These are phyloP conservation scores for Podaxis mareebaensis DNA, from an alignment of 768 basidiomycete genomes.

Conservation along the genomic window DNA sequence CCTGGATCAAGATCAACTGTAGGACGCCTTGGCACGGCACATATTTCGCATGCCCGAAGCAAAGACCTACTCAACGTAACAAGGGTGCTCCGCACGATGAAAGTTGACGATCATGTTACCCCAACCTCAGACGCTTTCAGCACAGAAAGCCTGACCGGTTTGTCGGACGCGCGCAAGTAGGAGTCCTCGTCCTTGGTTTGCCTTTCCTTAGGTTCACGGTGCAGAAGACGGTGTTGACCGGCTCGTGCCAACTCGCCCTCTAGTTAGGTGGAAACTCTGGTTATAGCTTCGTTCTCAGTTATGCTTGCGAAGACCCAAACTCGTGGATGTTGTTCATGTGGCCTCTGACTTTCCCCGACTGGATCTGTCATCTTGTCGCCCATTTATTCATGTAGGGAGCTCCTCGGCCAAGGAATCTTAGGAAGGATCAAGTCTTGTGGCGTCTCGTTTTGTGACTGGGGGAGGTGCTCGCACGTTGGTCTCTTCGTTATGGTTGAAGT, in stretches of 20 bases:
- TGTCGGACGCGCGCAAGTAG: neutral
- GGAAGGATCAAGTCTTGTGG: neutral
- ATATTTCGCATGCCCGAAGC: neutral
- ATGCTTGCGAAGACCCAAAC: slow-evolving; percentile 14
- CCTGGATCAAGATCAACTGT: neutral
- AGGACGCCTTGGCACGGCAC: slow-evolving; percentile 16
- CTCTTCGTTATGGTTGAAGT: slow-evolving; percentile 17
- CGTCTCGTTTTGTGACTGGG: neutral
- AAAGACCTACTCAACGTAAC: neutral
- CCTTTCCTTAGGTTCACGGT: slow-evolving; percentile 8
- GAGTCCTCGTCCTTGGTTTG: slow-evolving; percentile 5
- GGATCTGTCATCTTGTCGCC: neutral
- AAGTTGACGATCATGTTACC: slow-evolving; percentile 8
- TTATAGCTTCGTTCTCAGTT: slow-evolving; percentile 1
- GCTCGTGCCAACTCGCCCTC: slow-evolving; percentile 7
- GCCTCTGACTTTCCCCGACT: neutral
- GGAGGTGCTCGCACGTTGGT: slow-evolving; percentile 12
- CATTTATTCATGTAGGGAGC: neutral
- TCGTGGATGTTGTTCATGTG: neutral
- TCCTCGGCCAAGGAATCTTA: slow-evolving; percentile 4
- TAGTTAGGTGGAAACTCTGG: slow-evolving; percentile 9
- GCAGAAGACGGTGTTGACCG: neutral
- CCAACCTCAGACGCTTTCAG: slow-evolving; percentile 14
- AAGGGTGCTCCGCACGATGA: neutral
- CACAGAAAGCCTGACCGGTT: slow-evolving; percentile 15